A percentile compares a stretch with the other conserved stretches of the same genome.
phyloP scores from a whole-genome alignment of 495 filamentous ascomycete genomes.

The Xylaria acuta region DNA sequence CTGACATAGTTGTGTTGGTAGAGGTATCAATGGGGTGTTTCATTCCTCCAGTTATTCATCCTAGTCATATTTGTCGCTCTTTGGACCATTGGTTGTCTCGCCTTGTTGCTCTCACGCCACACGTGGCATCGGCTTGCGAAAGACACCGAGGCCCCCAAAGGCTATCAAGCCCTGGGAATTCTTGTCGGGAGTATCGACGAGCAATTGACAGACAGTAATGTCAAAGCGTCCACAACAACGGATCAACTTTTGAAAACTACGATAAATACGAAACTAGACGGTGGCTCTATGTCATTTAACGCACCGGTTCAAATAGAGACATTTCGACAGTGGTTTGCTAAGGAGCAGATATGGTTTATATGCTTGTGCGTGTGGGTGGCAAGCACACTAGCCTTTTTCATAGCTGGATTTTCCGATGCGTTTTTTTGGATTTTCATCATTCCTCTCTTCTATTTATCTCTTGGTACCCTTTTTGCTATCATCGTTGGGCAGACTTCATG shows the following conservation, averaged over 20 bases:
- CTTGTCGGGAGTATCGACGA: conserved; percentile 1
- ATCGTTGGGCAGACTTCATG: not conserved
- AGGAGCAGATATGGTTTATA: not conserved
- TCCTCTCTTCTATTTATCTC: not conserved
- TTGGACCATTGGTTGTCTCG: conserved; percentile 4
- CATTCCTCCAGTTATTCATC: not conserved
- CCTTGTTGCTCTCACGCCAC: not conserved
- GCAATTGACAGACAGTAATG: not conserved
- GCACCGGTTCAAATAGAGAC: not conserved
- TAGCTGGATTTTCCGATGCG: too few relatives aligned
- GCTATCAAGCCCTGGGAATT: conserved; percentile 4
- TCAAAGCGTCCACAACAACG: not conserved
- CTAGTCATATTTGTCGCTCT: not conserved
- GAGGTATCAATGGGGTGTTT: conserved; percentile 12
- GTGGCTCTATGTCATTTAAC: not conserved
- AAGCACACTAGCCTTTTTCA: not conserved
- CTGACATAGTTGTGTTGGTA: not conserved
- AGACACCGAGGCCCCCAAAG: not conserved
- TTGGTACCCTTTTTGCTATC: not conserved
- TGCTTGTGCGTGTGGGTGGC: not conserved
- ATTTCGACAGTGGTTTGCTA: conserved; percentile 4
- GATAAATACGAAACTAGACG: not conserved
- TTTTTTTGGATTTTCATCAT: not conserved
- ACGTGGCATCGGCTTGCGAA: not conserved
- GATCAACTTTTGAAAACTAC: not conserved